These are phyloP conservation scores for Vigna unguiculata DNA, from an alignment of 306 rosid species.

Conservation along the genomic window DNA sequence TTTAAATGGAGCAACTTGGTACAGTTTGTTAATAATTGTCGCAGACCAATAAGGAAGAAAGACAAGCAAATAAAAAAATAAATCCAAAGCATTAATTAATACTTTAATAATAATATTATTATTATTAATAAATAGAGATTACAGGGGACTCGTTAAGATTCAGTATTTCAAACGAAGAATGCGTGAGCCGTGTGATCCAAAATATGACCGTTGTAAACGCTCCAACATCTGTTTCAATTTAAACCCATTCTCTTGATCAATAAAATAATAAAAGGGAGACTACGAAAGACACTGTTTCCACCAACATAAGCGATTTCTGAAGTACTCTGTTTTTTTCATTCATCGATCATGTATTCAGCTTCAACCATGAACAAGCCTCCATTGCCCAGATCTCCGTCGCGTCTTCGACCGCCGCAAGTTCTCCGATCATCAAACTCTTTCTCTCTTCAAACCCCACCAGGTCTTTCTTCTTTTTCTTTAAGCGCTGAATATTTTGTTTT, in stretches of 20 bases:
- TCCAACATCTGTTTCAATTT: constrained; percentile 35
- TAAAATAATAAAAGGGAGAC: constrained; percentile 32
- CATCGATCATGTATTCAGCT: constrained; percentile 38
- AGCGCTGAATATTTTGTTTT: not conserved
- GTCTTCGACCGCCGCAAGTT: constrained; percentile 59
- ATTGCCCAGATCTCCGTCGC: constrained; percentile 68
- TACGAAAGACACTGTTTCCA: not conserved
- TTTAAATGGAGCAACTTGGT: not conserved
- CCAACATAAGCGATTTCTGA: not conserved
- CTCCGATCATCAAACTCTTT: constrained; percentile 53
- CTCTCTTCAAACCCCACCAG: constrained; percentile 72
- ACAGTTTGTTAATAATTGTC: not conserved
- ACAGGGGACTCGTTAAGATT: not conserved
- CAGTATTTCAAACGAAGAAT: not conserved
- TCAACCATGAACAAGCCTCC: constrained; percentile 75
- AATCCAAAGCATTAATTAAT: not conserved
- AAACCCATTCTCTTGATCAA: constrained; percentile 25
- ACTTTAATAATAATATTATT: not conserved
- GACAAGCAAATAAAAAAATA: not conserved
- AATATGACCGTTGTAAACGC: constrained; percentile 67
- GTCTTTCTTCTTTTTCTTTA: constrained; percentile 32
- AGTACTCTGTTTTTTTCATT: not conserved
- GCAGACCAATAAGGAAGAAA: not conserved
- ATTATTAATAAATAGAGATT: not conserved
- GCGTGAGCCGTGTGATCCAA: constrained; percentile 45